These are phyloP conservation scores for Termitomyces sp. DNA, from an alignment of 768 basidiomycete genomes.

Conservation along the genomic window DNA sequence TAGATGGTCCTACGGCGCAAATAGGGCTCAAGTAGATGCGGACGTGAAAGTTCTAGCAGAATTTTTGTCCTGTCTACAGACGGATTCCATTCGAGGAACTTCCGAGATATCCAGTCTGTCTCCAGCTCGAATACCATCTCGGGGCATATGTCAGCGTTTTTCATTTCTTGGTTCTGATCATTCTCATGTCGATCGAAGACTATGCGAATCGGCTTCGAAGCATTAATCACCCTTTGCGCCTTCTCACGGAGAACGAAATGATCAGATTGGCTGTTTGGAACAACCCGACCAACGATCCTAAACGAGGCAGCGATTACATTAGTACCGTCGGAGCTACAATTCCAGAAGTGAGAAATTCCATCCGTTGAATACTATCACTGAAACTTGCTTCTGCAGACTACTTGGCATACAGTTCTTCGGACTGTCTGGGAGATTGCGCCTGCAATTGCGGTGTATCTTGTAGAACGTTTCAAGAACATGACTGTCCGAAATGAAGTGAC, in stretches of 20 bases:
- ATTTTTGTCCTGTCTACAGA: conserved; percentile 71
- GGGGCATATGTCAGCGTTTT: conserved; percentile 32
- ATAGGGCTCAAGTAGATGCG: conserved; percentile 82
- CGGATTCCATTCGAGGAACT: conserved; percentile 61
- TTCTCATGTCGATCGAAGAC: conserved; percentile 27
- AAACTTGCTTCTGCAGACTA: conserved; percentile 28
- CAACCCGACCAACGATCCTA: conserved; percentile 77
- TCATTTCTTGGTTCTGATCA: not conserved
- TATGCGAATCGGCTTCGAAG: conserved; percentile 57
- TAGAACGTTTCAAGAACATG: conserved; percentile 81
- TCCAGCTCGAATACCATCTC: conserved; percentile 38
- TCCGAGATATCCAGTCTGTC: conserved; percentile 58
- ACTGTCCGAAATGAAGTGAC: conserved; percentile 66
- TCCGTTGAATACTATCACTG: not conserved
- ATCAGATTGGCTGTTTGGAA: conserved; percentile 82
- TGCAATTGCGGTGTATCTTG: conserved; percentile 73
- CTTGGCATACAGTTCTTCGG: conserved; percentile 65
- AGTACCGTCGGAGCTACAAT: conserved; percentile 49
- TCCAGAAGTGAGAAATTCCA: conserved; percentile 44
- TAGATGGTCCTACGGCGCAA: conserved; percentile 97
- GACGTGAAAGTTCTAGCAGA: conserved; percentile 87
- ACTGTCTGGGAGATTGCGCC: conserved; percentile 82
- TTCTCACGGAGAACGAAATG: conserved; percentile 90
- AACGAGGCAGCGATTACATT: conserved; percentile 58
- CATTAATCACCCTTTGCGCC: conserved; percentile 67